These are phyloP conservation scores for Auriscalpium vulgare DNA, from an alignment of 768 basidiomycete species.

Conservation along the genomic window DNA sequence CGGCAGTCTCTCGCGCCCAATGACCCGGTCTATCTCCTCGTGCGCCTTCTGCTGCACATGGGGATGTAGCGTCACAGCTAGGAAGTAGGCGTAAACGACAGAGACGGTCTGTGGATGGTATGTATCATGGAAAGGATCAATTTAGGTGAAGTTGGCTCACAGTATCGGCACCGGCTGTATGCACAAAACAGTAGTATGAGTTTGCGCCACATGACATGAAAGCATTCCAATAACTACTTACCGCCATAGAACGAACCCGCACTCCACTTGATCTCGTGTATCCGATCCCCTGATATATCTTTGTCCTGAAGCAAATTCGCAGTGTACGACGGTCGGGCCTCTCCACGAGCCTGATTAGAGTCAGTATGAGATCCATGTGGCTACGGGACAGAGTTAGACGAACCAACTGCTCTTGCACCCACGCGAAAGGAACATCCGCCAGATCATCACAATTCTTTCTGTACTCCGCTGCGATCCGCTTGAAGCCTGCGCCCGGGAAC, in stretches of 20 bases:
- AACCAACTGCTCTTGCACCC: slow-evolving; percentile 3
- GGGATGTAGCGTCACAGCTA: slow-evolving; percentile 20
- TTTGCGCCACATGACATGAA: neutral
- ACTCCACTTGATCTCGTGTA: slow-evolving; percentile 15
- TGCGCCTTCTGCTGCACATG: slow-evolving; percentile 20
- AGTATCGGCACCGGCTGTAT: slow-evolving; percentile 11
- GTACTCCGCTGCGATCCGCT: slow-evolving; percentile 6
- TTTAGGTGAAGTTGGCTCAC: neutral
- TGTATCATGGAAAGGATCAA: neutral
- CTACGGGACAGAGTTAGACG: neutral
- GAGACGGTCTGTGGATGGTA: slow-evolving; percentile 15
- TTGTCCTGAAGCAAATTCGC: slow-evolving; percentile 6
- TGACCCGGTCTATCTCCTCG: slow-evolving; percentile 20
- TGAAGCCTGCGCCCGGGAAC: slow-evolving; percentile 21
- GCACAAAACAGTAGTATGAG: neutral
- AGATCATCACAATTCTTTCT: neutral
- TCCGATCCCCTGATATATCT: slow-evolving; percentile 2
- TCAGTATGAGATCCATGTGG: neutral
- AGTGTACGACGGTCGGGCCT: slow-evolving; percentile 13
- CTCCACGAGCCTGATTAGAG: slow-evolving; percentile 1
- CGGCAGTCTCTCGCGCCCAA: slow-evolving; percentile 11
- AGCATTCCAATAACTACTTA: neutral
- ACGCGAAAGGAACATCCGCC: neutral
- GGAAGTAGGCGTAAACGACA: slow-evolving; percentile 13
- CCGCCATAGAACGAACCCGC: slow-evolving; percentile 17